Base-by-base conservation (phyloP, 2,329 filamentous ascomycete genomes). In the Botrytis cinerea region DNA sequence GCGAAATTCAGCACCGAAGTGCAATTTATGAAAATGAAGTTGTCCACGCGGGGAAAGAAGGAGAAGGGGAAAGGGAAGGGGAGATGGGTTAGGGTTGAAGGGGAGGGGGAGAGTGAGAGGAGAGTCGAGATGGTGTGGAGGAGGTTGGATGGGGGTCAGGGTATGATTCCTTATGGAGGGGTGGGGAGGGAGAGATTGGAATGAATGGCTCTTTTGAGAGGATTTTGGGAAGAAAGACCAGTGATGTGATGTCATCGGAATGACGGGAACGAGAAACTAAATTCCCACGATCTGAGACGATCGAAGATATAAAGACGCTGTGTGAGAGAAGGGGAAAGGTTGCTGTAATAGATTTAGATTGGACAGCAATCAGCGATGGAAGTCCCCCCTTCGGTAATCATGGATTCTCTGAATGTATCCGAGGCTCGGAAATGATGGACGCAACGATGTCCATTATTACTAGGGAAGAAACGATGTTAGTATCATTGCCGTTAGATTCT, bases 181-280 rank as follows among this genome's bases (percentile, higher is more conserved):
- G 70, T 72, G n/a, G 70, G 70, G n/a, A 72, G 70, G 60, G 35
- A 51, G n/a, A 72, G 60, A 22, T 72, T 72, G 28, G 70, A 72
- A 20, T 72, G 46, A 66, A 45, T 22, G 14, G 14, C 4, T 38
- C 22, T 66, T 57, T 35, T 8, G 38, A 51, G 46, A 57, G 18
- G 18, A 7, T 22, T 1, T 25, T 45, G 0, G 32, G 9, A 40
- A 28, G 18, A 4, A 22, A 68, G 1, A 0, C 0, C 25, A 38
- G 2, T 48, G n/a, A 22, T 57, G 16, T 35, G n/a, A 22, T 57
- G 16, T 35, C 18, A 69, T 69, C 20, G 63, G 63, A 28, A 67
- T 38, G 45, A 7, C 18, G 10, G 35, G 28, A n/a, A 38, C 7
- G 38, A 38, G 7, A 38, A 38, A 38, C 8, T 8, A 38, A 9